These are phyloP conservation scores for Chiua sp. DNA, from an alignment of 1,284 basidiomycete species.

Conservation along the genomic window DNA sequence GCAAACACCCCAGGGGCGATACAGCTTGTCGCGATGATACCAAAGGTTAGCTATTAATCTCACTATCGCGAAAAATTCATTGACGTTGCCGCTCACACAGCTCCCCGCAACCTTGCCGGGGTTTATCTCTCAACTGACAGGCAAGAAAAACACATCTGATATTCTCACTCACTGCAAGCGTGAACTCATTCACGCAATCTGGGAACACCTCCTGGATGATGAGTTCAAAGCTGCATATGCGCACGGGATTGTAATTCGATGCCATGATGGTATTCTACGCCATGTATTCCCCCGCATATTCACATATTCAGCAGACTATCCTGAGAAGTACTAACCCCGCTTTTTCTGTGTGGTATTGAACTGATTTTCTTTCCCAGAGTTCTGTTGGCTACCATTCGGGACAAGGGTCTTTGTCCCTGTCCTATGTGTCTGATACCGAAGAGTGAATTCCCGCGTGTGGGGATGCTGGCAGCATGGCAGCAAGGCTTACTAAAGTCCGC, in stretches of 20 bases:
- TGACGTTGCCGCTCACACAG: background rate
- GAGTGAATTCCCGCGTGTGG: background rate
- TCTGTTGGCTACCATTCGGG: constrained; percentile 38
- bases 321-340: background rate
- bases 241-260: background rate
- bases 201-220: background rate
- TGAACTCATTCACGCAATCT: constrained; percentile 7
- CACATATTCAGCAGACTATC: constrained; percentile 7
- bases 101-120: background rate
- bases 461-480: background rate
- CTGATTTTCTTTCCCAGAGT: constrained; percentile 15
- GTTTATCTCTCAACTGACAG: background rate
- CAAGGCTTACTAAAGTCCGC: constrained; percentile 11
- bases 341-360: too few species aligned
- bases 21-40: background rate
- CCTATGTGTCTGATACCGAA: constrained; percentile 39
- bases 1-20: background rate
- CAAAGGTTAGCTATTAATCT: too few species aligned
- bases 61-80: too few species aligned
- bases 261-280: background rate
- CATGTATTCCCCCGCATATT: background rate
- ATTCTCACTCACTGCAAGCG: constrained; percentile 5
- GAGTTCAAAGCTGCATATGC: background rate
- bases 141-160: constrained; percentile 1
- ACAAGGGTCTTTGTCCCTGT: constrained; percentile 40